Conservation (phyloP, 495 filamentous ascomycete genomes). For the Cryomyces antarcticus region DNA sequence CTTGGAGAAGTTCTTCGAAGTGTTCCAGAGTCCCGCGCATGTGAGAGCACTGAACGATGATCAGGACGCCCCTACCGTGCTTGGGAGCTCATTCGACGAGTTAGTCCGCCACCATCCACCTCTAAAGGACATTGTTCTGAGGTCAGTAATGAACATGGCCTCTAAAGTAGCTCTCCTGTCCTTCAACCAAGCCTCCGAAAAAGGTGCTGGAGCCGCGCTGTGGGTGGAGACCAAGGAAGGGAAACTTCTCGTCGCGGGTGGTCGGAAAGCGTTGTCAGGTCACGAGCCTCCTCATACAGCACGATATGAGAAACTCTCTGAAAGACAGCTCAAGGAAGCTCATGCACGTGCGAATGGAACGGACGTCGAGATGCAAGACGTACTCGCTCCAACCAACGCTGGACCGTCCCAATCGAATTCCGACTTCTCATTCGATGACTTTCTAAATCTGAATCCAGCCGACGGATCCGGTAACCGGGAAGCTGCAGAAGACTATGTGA, state of each 20-base stretch:
- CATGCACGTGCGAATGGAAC: neutral
- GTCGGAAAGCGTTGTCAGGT: constrained; percentile 12
- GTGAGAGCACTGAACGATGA: constrained; percentile 63
- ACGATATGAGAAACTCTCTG: too few relatives aligned
- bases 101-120: constrained; percentile 80
- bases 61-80: constrained; percentile 34
- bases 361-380: constrained; percentile 12
- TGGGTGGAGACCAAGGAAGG: constrained; percentile 36
- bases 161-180: constrained; percentile 53
- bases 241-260: constrained; percentile 32
- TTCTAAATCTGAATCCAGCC: constrained; percentile 2
- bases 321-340: neutral
- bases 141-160: constrained; percentile 65
- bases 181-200: constrained; percentile 38
- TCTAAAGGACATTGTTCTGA: constrained; percentile 58
- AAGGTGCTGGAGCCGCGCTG: constrained; percentile 61
- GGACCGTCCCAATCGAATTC: neutral
- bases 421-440: neutral
- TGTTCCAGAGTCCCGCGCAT: constrained; percentile 82
- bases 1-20: constrained; percentile 70
- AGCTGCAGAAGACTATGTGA: constrained; percentile 44
- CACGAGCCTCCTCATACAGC: neutral
- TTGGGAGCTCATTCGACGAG: constrained; percentile 83
- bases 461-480: constrained; percentile 7
- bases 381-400: neutral